A percentile compares a stretch with the other conserved stretches of the same genome.
Evolutionary conservation across 2,329 filamentous ascomycete species (phyloP).

Genomic region (Colletotrichum abscissum): DNA sequence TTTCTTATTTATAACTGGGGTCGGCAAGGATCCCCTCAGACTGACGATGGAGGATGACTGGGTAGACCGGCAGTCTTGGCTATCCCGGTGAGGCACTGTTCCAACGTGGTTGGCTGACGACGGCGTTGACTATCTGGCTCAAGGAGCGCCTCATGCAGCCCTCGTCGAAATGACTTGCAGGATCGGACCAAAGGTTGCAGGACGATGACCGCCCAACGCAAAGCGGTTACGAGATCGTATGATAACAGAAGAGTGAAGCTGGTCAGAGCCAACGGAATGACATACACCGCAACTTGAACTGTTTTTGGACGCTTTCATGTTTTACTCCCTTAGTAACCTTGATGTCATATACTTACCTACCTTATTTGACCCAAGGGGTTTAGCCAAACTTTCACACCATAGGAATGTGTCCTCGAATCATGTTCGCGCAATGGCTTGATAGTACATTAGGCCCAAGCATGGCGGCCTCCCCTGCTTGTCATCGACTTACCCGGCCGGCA

Average conservation of each 20-base stretch:
- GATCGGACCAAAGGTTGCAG: neutral
- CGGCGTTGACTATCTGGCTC: conserved; percentile 1
- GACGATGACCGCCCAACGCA: neutral
- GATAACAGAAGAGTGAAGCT: neutral
- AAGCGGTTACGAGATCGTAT: conserved; percentile 3
- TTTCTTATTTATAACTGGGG: conserved; percentile 19
- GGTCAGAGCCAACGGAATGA: neutral
- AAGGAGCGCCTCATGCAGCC: conserved; percentile 13
- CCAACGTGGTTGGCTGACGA: conserved; percentile 18
- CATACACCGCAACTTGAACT: conserved; percentile 10
- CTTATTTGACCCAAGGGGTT: neutral
- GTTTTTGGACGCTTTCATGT: neutral
- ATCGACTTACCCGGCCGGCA: neutral
- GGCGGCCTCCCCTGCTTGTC: neutral
- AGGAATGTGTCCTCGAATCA: neutral
- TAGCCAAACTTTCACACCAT: neutral
- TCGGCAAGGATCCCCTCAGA: conserved; percentile 2
- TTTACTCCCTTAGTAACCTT: neutral
- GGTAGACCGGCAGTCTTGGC: neutral
- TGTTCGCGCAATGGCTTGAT: neutral
- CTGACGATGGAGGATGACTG: neutral
- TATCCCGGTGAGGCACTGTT: conserved; percentile 10
- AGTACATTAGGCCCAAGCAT: neutral
- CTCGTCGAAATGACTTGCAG: neutral
- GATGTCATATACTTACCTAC: neutral